Conservation (phyloP, 768 basidiomycete species). For the Strobilomyces confusus region DNA sequence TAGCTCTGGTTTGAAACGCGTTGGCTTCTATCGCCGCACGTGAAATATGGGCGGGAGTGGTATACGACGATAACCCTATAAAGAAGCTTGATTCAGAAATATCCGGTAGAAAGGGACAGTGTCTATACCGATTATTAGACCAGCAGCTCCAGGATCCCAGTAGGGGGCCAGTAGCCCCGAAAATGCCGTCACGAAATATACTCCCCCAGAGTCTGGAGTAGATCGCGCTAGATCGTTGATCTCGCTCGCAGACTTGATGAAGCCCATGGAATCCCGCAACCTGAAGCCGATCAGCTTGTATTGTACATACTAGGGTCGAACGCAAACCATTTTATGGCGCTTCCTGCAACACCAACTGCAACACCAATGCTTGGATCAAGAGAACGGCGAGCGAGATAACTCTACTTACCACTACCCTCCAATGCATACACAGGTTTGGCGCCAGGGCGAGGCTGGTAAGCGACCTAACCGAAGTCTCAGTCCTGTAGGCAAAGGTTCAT, state of each 20-base stretch:
- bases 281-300: constrained; percentile 26
- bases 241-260: constrained; percentile 78
- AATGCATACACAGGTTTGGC: constrained; percentile 86
- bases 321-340: constrained; percentile 83
- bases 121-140: constrained; percentile 69
- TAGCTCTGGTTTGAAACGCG: constrained; percentile 92
- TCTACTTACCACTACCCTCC: constrained; percentile 84
- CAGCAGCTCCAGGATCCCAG: constrained; percentile 93
- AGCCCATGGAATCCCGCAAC: constrained; percentile 85
- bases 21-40: constrained; percentile 95
- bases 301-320: neutral
- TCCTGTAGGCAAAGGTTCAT: neutral
- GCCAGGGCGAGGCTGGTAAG: constrained; percentile 80
- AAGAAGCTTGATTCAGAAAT: neutral
- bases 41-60: constrained; percentile 88
- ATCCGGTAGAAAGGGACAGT: constrained; percentile 3
- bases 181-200: constrained; percentile 97
- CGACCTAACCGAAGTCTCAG: constrained; percentile 50
- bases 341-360: constrained; percentile 88
- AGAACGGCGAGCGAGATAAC: neutral
- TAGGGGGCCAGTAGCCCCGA: constrained; percentile 94
- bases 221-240: constrained; percentile 81
- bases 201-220: constrained; percentile 76
- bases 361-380: neutral
- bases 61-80: constrained; percentile 76